phyloP scores from a whole-genome alignment of 352 stramenopile species.

The Phytopythium vexans region DNA sequence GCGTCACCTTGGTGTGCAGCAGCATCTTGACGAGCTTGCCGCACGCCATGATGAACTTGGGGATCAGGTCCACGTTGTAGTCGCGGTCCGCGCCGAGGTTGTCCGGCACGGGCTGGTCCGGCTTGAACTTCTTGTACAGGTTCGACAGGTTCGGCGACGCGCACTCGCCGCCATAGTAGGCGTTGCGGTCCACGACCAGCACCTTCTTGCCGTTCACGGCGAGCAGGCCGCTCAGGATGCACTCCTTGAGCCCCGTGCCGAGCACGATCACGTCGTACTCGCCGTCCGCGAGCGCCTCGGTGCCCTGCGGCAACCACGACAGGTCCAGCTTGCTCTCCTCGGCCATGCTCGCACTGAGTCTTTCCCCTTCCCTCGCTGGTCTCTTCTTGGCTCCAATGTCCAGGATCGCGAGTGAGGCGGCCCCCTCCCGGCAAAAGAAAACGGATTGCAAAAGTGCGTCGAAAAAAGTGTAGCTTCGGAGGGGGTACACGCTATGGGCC shows the following conservation, averaged over 20 bases:
- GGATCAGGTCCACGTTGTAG: conserved; percentile 99
- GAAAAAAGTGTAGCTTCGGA: no score
- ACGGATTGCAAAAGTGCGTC: no score
- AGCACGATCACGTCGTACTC: conserved; percentile 99
- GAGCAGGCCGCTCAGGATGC: conserved; percentile 97
- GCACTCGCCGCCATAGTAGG: conserved; percentile 98
- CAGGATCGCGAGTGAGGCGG: no score
- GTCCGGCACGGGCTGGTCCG: conserved; percentile 48
- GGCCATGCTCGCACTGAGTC: conserved; percentile 28
- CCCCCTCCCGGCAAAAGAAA: no score
- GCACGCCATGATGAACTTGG: conserved; percentile 99
- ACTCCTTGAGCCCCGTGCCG: conserved; percentile 99
- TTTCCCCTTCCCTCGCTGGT: conserved; percentile 4
- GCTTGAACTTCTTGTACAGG: conserved; percentile 95
- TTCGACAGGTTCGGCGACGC: conserved; percentile 98
- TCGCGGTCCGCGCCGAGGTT: conserved; percentile 96
- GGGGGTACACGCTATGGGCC: no score
- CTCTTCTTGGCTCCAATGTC: background rate
- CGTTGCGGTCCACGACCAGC: conserved; percentile 97
- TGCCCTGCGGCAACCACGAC: conserved; percentile 93
- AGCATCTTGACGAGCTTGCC: conserved; percentile 99
- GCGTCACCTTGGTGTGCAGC: conserved; percentile 96
- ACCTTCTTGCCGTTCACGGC: conserved; percentile 95
- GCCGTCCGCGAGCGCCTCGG: conserved; percentile 96
- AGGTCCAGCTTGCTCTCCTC: conserved; percentile 84